Evolutionary conservation across 495 filamentous ascomycete genomes (phyloP).

Genomic region (Aspergillus sclerotioniger): DNA sequence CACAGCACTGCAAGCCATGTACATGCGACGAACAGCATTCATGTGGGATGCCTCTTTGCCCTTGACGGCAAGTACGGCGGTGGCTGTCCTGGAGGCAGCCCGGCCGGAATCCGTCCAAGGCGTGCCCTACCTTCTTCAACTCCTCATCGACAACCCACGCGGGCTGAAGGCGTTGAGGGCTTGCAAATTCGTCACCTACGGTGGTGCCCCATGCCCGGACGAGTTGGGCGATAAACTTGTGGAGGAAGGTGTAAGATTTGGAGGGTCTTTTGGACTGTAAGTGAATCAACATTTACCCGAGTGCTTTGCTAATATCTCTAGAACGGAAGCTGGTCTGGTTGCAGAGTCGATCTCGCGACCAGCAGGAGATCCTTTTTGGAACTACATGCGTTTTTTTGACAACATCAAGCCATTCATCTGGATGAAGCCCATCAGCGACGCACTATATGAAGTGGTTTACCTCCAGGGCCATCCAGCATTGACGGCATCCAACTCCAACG

Average conservation of each 20-base stretch:
- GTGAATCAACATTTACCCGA: conserved; percentile 16
- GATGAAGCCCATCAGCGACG: conserved; percentile 47
- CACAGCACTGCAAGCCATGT: conserved; percentile 49
- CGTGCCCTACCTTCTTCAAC: conserved; percentile 57
- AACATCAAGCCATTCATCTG: conserved; percentile 43
- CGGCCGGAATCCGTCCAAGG: conserved; percentile 51
- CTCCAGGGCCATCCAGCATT: conserved; percentile 51
- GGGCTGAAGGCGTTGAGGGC: conserved; percentile 45
- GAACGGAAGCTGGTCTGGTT: conserved; percentile 55
- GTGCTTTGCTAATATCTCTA: conserved; percentile 19
- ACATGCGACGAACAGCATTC: conserved; percentile 47
- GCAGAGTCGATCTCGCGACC: conserved; percentile 50
- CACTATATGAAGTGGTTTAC: conserved; percentile 53
- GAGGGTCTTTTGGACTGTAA: conserved; percentile 53
- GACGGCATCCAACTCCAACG: conserved; percentile 52
- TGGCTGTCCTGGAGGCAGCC: conserved; percentile 45
- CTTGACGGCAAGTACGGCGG: conserved; percentile 48
- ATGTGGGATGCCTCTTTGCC: conserved; percentile 55
- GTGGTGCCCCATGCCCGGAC: conserved; percentile 55
- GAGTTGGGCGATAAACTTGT: conserved; percentile 56
- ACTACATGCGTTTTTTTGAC: conserved; percentile 50
- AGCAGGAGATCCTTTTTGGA: conserved; percentile 49
- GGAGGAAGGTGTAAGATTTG: conserved; percentile 45
- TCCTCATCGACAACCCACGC: conserved; percentile 47
- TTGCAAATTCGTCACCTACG: conserved; percentile 49